These are phyloP conservation scores for Calonectria ilicicola DNA, from an alignment of 2,329 filamentous ascomycete species.

Conservation along the genomic window DNA sequence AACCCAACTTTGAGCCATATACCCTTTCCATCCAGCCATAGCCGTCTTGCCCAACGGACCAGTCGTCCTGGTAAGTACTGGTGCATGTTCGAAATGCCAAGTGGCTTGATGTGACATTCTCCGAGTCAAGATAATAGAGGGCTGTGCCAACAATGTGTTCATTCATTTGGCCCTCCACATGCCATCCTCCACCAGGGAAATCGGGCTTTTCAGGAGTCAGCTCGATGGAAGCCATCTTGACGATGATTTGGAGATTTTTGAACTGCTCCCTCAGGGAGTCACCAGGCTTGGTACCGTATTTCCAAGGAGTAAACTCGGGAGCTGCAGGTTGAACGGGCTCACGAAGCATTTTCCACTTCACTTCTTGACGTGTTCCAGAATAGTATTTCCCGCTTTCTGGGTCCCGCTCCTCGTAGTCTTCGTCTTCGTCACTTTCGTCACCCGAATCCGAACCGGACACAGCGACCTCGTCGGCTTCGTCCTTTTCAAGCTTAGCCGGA, in stretches of 20 bases:
- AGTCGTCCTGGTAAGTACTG: background rate
- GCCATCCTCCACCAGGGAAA: constrained; percentile 33
- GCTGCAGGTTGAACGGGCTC: constrained; percentile 26
- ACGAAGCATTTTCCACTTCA: constrained; percentile 13
- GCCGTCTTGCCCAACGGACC: background rate
- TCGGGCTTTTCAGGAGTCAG: constrained; percentile 35
- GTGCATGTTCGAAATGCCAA: constrained; percentile 46
- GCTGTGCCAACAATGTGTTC: constrained; percentile 45
- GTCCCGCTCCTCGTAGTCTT: background rate
- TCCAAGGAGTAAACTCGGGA: constrained; percentile 52
- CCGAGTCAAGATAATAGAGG: constrained; percentile 40
- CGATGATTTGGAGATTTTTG: constrained; percentile 64
- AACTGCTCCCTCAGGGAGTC: constrained; percentile 19
- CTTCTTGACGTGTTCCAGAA: background rate
- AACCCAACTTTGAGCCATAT: constrained; percentile 50
- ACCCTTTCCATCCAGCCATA: constrained; percentile 30
- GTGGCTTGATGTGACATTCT: constrained; percentile 35
- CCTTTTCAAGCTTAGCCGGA: constrained; percentile 16
- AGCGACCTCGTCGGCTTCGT: background rate
- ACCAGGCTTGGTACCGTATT: constrained; percentile 26
- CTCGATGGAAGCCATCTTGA: constrained; percentile 62
- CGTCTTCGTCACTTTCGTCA: constrained; percentile 22
- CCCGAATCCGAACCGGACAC: background rate
- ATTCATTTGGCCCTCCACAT: constrained; percentile 43
- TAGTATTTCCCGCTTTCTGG: background rate